Evolutionary conservation across 306 rosid genomes (phyloP), one percentile per base, ranked within the genome.

Genomic region (Cucumis hystrix): DNA sequence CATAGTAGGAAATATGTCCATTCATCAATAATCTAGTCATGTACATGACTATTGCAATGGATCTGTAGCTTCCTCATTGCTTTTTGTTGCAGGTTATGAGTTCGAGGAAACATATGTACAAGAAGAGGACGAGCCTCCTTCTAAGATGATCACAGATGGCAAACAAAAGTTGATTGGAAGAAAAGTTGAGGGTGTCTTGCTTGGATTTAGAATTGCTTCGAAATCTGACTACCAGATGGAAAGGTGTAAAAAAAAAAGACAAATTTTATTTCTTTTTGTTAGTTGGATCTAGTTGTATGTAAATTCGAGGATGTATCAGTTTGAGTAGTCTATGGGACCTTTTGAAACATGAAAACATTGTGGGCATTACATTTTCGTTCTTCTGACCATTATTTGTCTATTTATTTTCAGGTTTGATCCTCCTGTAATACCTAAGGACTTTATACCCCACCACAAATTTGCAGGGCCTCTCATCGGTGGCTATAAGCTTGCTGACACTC

Each of bases 71-170:
- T 69, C 35, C 55, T 41, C 7, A 41, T 43, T 43, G 52, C 23
- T 43, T 69, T 69, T 20, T 69, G 75, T 21, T 43, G 77, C 82
- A 95, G 98, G 89, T 75, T 91, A 86, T 68, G 96, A 87, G 81
- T 84, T 90, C 9, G 91, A 82, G 86, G 97, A 92, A 80, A 83
- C 88, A 68, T 92, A 83, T 63, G 86, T 92, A 73, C 86, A 95
- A 78, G 99, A 95, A 82, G 79, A 65, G 16, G 97, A 92, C 52
- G 97, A 95, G 67, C 90, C 97, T 74, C 90, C 98, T 84, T 45
- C 89, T 71, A 77, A 57, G 37, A 75, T 83, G 88, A 88, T 82
- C 49, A 68, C 84, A 72, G 97, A 90, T 77, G 73, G 78, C 52
- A 86, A 81, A 80, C 87, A 71, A 80, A 87, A 85, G 84, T 81